These are phyloP conservation scores for Hyphopichia wangnamkhiaoensis DNA, from an alignment of 1,139 yeast genomes.

Conservation along the genomic window DNA sequence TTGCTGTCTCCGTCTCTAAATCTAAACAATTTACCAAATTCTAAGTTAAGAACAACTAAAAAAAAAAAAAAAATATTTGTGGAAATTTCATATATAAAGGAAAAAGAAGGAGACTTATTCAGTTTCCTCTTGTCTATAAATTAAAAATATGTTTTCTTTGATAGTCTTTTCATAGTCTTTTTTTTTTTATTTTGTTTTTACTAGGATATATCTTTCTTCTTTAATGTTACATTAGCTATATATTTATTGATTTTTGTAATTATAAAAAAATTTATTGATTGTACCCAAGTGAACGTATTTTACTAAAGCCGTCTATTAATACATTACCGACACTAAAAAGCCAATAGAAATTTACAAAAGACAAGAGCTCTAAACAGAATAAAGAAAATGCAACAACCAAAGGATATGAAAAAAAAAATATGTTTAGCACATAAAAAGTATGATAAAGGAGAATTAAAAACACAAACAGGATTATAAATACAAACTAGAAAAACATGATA, in stretches of 20 bases:
- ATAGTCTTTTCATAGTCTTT: not conserved
- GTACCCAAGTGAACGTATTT: not conserved
- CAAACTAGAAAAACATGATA: too few species aligned
- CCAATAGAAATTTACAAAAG: too few species aligned
- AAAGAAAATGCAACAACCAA: too few species aligned
- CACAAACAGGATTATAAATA: too few species aligned
- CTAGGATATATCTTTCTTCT: slow-evolving; percentile 10
- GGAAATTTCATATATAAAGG: not conserved
- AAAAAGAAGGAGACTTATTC: not conserved
- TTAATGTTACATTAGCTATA: slow-evolving; percentile 28
- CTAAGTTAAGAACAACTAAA: slow-evolving; percentile 54
- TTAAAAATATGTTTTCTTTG: not conserved
- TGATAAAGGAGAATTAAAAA: not conserved
- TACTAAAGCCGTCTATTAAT: not conserved
- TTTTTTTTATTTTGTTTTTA: slow-evolving; percentile 6
- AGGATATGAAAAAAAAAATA: too few species aligned
- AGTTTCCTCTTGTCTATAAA: not conserved
- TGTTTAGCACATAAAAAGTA: not conserved
- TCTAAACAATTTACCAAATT: slow-evolving; percentile 96
- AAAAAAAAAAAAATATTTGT: not conserved
- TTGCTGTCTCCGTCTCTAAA: slow-evolving; percentile 85
- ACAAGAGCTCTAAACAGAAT: too few species aligned
- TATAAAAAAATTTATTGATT: slow-evolving; percentile 2
- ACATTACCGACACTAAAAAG: too few species aligned
- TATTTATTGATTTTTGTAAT: slow-evolving; percentile 5